Evolutionary conservation across 805 yeast species (phyloP), one percentile per base, ranked within the genome.

Genomic region (Candida parachauliodes): DNA sequence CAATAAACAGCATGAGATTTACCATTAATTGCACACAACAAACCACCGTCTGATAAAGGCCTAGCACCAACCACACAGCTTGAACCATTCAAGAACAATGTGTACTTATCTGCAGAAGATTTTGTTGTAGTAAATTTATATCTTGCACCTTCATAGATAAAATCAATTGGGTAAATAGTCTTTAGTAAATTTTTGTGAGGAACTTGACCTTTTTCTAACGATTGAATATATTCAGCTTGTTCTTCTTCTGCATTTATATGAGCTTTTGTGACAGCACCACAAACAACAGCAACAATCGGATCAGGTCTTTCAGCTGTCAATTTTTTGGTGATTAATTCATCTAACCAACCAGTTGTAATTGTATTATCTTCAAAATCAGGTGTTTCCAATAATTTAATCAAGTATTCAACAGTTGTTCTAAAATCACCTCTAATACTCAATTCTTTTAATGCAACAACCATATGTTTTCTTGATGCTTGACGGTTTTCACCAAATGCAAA

Each of bases 401-500:
- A 76, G 59, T 93, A 93, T 67, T 93, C 99, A 47, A 91, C 96
- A 11, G 98, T 93, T 21, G 99, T 93, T 65, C 96, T 79, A 74
- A 93, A 93, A 56, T 93, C 98, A 76, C 99, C 98, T 65, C 98
- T 81, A 53, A 93, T 93, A 39, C 95, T 83, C 51, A 93, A 77
- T 65, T 93, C 98, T 62, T 91, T 93, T 61, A 93, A 74, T 0
- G 98, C 99, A 40, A 93, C 98, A 46, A 93, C 96, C 98, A 93
- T 93, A 57, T 94, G 96, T 63, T 93, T 89, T 70, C 99, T 85
- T 23, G 96, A 87, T 26, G 95, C 95, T 63, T 87, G 94, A 70
- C 99, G 84, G 59, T 89, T 91, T 70, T 93, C 98, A 62, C 98
- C 98, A 65, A 91, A 94, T 23, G 99, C 97, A 62, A 93, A 93